Percentiles rank a stretch among this genome's conserved stretches.
Conservation (phyloP, 306 rosid genomes). For the Senna tora region DNA sequence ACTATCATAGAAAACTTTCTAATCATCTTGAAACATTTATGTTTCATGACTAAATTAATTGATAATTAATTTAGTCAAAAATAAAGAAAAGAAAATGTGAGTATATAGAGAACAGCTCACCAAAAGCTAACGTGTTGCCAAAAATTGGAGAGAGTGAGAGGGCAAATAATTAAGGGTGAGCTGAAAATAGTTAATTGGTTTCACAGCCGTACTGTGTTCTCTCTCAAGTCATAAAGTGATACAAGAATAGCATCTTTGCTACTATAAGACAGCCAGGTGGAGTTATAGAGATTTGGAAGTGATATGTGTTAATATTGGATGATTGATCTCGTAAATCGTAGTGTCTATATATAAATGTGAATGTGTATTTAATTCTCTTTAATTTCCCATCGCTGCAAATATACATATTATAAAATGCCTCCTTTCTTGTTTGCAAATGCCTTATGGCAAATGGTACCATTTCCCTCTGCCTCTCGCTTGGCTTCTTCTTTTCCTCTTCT, state of each 20-base stretch:
- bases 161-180: constrained; percentile 42
- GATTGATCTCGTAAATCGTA: constrained; percentile 49
- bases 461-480: constrained; percentile 5
- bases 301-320: background rate
- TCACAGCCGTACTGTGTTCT: constrained; percentile 12
- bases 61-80: too few relatives aligned
- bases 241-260: constrained; percentile 58
- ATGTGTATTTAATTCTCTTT: too few relatives aligned
- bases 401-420: constrained; percentile 17
- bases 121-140: constrained; percentile 45
- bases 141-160: constrained; percentile 46
- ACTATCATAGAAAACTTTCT: too few relatives aligned
- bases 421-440: constrained; percentile 13
- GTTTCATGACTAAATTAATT: too few relatives aligned
- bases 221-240: constrained; percentile 26
- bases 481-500: constrained; percentile 31
- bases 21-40: too few relatives aligned
- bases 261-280: constrained; percentile 53
- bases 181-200: constrained; percentile 44
- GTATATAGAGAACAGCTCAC: constrained; percentile 62
- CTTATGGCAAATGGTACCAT: background rate
- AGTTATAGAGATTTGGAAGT: constrained; percentile 43
- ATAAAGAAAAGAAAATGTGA: too few relatives aligned
- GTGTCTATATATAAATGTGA: constrained; percentile 4
- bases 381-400: too few relatives aligned